Base-by-base conservation (phyloP, 805 yeast genomes). In the Saccharomycopsis synnaedendra region DNA sequence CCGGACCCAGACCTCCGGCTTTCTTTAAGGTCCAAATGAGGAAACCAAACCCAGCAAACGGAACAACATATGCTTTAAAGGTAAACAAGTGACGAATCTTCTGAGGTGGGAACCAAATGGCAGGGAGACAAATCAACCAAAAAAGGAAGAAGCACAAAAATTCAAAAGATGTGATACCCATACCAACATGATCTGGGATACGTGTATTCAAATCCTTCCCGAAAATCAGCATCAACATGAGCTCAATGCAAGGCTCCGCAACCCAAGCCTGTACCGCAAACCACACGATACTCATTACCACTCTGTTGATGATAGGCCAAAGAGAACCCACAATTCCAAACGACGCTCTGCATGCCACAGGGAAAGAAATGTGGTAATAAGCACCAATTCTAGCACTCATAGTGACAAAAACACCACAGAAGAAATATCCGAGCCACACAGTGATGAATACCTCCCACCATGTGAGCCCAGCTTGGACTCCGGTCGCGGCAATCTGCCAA, bases 391-490 rank as follows among this genome's bases (percentile, higher is more conserved):
- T 70, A 28, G 94, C 84, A 19, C 84, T 71, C n/a, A 78, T 59
- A 4, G 76, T 73, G 34, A 88, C 82, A 56, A 86, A 85, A 1
- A 72, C 55, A 52, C 84, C 93, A 52, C 85, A 78, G 42, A 84
- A 63, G 19, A 70, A 59, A 62, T 87, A 87, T 5, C 96, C 96
- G 11, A 87, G 53, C 93, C 95, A 85, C 30, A 87, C 93, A 1
- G 93, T 76, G 37, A 87, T 65, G 94, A 95, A 87, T 8, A 84
- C 79, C 60, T 81, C 88, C 94, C 95, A 87, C 95, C 95, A 86
- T 11, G 81, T 75, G 64, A 87, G 66, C 7, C 93, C 93, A 28
- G 79, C 76, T 46, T 71, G 69, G 49, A 83, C 81, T 57, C 95
- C 95, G 0, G 95, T 83, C 5, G 90, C 80, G 2, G 95, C 95